phyloP scores from a whole-genome alignment of 306 rosid genomes.

The Parietaria judaica region DNA sequence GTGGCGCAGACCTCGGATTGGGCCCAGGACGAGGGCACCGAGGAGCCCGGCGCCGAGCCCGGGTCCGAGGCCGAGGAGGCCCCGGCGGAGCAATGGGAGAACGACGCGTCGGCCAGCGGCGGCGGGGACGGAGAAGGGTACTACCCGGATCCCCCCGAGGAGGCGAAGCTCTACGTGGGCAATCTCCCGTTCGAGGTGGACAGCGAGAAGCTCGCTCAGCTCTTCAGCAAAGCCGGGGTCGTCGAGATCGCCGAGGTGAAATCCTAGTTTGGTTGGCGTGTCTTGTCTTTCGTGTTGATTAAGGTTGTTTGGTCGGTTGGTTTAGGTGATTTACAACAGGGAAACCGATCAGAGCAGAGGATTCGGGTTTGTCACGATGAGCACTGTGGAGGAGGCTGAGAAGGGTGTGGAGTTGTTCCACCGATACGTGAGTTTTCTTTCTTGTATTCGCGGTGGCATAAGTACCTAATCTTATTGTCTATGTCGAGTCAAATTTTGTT shows the following conservation, averaged over 20 bases:
- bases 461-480: neutral
- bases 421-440: conserved; percentile 26
- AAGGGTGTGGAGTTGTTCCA: conserved; percentile 33
- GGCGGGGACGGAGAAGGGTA: conserved; percentile 16
- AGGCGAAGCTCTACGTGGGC: conserved; percentile 40
- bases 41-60: neutral
- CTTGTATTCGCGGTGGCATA: neutral
- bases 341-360: conserved; percentile 42
- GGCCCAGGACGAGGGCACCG: conserved; percentile 30
- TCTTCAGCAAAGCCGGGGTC: conserved; percentile 31
- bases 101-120: neutral
- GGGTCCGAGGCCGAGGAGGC: neutral
- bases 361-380: conserved; percentile 34
- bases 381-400: conserved; percentile 40
- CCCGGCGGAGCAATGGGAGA: neutral
- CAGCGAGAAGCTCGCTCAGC: conserved; percentile 31
- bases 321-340: conserved; percentile 33
- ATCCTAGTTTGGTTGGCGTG: neutral
- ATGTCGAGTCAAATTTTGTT: too few relatives aligned
- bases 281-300: neutral
- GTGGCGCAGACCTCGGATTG: conserved; percentile 35
- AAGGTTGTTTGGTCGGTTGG: neutral
- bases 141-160: conserved; percentile 35
- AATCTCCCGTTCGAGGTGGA: conserved; percentile 34
- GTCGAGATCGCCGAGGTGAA: conserved; percentile 40